Evolutionary conservation across 2,329 filamentous ascomycete species (phyloP).

Genomic region (Microdochium paspali): DNA sequence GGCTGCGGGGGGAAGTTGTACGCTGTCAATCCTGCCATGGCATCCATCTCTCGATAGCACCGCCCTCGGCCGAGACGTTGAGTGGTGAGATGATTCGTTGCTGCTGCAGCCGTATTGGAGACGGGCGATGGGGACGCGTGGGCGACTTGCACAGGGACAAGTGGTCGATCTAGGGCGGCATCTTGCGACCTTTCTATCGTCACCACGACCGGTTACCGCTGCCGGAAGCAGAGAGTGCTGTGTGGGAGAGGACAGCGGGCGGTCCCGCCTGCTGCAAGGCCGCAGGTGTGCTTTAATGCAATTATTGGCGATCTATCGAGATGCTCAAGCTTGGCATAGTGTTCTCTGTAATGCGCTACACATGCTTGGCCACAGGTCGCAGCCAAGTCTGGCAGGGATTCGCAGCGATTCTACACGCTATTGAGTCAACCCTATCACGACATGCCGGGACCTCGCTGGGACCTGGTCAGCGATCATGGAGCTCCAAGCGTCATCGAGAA

Average conservation of each 20-base stretch:
- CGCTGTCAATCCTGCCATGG: conserved; percentile 4
- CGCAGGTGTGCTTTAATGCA: not conserved
- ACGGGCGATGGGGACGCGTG: too few relatives aligned
- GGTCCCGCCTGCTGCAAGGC: not conserved
- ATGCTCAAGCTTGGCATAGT: not conserved
- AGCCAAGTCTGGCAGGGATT: not conserved
- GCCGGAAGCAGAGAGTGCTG: too few relatives aligned
- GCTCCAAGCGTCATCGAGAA: not conserved
- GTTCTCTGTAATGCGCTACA: not conserved
- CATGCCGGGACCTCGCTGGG: not conserved
- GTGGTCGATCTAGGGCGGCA: too few relatives aligned
- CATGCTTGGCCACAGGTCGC: not conserved
- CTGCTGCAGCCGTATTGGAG: too few relatives aligned
- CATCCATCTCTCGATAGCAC: not conserved
- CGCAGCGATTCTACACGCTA: not conserved
- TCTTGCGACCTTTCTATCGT: too few relatives aligned
- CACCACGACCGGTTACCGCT: too few relatives aligned
- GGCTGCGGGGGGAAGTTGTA: conserved; percentile 11
- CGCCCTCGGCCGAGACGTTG: not conserved
- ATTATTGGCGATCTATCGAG: not conserved
- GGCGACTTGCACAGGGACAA: too few relatives aligned
- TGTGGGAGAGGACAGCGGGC: too few relatives aligned
- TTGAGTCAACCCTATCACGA: not conserved
- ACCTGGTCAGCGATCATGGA: not conserved
- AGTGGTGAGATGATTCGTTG: not conserved